A percentile compares a stretch with the other conserved stretches of the same genome.
These are phyloP conservation scores for Diversispora eburnea DNA, from an alignment of 192 early-diverging fungal genomes.

Conservation along the genomic window DNA sequence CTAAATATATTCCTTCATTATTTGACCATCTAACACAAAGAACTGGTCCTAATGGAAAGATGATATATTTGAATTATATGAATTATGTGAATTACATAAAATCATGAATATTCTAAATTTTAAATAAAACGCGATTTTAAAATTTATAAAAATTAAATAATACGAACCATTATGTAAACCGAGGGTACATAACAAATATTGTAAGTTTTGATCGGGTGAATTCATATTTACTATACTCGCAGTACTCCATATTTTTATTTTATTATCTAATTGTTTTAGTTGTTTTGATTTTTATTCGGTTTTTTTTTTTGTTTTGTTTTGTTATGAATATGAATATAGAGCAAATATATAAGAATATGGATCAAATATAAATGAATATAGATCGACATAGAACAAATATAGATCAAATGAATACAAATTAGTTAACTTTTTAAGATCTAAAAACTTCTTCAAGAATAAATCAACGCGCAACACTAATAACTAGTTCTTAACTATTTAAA, in stretches of 20 bases:
- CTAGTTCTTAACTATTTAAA: background rate
- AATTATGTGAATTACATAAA: background rate
- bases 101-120: background rate
- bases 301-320: background rate
- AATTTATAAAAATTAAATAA: background rate
- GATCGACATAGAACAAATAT: too few relatives aligned
- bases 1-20: slow-evolving; percentile 66
- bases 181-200: slow-evolving; percentile 75
- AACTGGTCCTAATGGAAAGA: slow-evolving; percentile 62
- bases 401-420: too few relatives aligned
- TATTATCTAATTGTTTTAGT: slow-evolving; percentile 60
- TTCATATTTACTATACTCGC: slow-evolving; percentile 52
- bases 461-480: background rate
- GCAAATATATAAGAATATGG: too few relatives aligned
- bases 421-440: too few relatives aligned
- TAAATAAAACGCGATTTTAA: background rate
- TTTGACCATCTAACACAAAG: slow-evolving; percentile 85
- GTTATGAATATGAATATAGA: too few relatives aligned
- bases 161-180: slow-evolving; percentile 71
- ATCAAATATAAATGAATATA: too few relatives aligned
- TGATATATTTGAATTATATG: background rate
- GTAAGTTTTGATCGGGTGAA: slow-evolving; percentile 49
- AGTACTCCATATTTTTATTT: slow-evolving; percentile 88
- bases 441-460: too few relatives aligned
- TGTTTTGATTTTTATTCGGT: background rate